Evolutionary conservation across 2,329 filamentous ascomycete genomes (phyloP).

Genomic region (Corniculantispora saksenae): DNA sequence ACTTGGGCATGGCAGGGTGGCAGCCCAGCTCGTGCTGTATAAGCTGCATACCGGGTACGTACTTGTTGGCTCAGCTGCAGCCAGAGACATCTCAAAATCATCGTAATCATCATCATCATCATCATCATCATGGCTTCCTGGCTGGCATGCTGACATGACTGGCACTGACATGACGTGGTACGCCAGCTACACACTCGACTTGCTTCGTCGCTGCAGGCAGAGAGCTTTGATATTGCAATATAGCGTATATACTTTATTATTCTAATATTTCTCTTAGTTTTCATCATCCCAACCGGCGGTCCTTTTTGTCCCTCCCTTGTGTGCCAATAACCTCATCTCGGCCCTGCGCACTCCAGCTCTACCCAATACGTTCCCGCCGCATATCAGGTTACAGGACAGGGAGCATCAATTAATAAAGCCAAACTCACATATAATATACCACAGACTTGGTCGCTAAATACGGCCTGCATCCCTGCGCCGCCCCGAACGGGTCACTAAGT

Average conservation of each 20-base stretch:
- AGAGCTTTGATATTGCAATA: no score
- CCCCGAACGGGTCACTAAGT: neutral
- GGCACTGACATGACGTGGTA: neutral
- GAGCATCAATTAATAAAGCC: neutral
- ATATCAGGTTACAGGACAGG: neutral
- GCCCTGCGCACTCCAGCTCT: neutral
- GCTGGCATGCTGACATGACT: conserved; percentile 2
- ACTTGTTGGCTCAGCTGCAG: neutral
- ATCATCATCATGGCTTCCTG: neutral
- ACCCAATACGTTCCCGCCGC: neutral
- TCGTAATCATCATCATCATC: neutral
- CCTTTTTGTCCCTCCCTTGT: no score
- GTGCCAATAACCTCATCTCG: neutral
- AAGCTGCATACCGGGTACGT: neutral
- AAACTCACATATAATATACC: neutral
- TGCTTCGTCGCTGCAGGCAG: neutral
- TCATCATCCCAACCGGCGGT: no score
- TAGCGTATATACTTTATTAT: no score
- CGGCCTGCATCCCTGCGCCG: neutral
- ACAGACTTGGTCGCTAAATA: neutral
- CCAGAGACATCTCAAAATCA: no score
- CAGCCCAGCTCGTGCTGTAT: neutral
- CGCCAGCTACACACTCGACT: neutral
- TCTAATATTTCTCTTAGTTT: no score
- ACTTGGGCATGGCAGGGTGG: neutral